Base-by-base conservation (phyloP, 306 rosid genomes). In the Trifolium dubium region DNA sequence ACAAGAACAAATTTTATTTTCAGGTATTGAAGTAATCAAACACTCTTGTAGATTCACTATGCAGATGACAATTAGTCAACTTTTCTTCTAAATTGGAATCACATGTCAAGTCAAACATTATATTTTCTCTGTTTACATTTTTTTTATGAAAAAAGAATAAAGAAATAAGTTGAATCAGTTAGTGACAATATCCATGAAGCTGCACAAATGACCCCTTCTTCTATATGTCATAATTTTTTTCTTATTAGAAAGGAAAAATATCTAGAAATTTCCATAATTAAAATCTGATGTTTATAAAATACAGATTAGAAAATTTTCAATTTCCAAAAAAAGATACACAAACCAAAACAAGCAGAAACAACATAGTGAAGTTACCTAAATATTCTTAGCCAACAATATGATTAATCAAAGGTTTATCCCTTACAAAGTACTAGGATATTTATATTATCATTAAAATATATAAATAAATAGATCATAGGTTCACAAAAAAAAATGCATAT, bases 31-130 rank as follows among this genome's bases (percentile, higher is more conserved):
- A 73, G 49, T 64, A 61, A 50, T 15, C 44, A 60, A 23, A 63
- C 40, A 47, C 19, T 43, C 46, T 64, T 53, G 30, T 10, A 44
- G 71, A 47, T 35, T 49, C 67, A 62, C 64, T 64, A 49, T 43
- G 72, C 15, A 19, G 47, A 41, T 18, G 67, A 65, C 62, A 66
- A 71, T 49, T 77, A 39, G 76, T 60, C 65, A 69, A 69, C 43
- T 65, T 73, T 75, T 44, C 71, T 56, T 39, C 43, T 64, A 56
- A 51, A 49, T 80, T 77, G 80, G 75, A 77, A 77, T 77, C 69
- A 13, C 19, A 47, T 23, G 11, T 50, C 80, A 69, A 80, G 76
- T 73, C 84, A 73, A 74, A 37, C 76, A 54, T 5, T 32, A n/a
- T 59, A 15, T 31, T 56, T 47, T 60, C 59, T 13, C 29, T 61